A percentile compares a stretch with the other conserved stretches of the same genome.
Conservation (phyloP, 805 yeast genomes). For the Yarrowia yakushimensis region DNA sequence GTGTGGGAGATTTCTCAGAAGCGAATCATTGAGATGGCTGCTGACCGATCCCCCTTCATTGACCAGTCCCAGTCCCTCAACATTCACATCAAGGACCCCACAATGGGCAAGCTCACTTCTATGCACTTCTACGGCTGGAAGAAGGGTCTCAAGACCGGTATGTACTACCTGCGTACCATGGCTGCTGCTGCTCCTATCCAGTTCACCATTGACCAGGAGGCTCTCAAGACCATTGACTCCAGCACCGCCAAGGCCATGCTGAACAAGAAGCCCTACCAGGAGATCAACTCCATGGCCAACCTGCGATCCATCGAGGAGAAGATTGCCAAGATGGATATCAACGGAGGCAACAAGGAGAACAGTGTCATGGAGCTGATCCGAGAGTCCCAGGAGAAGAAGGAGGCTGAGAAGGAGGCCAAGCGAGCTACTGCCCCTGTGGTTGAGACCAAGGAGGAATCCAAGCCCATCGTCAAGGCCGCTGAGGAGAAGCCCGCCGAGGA, state of each 20-base stretch:
- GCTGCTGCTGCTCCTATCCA: constrained; percentile 97
- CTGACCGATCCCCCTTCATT: constrained; percentile 67
- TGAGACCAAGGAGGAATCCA: constrained; percentile 9
- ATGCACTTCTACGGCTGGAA: constrained; percentile 99
- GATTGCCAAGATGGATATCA: constrained; percentile 5
- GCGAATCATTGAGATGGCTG: constrained; percentile 80
- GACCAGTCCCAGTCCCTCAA: constrained; percentile 92
- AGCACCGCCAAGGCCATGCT: constrained; percentile 26
- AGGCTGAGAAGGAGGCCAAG: constrained; percentile 9
- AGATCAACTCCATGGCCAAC: constrained; percentile 19
- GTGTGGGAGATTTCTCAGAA: constrained; percentile 96
- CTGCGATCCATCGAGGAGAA: constrained; percentile 7
- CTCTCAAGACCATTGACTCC: constrained; percentile 35
- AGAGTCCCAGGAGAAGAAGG: constrained; percentile 9
- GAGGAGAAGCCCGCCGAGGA: constrained; percentile 38
- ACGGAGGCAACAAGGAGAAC: constrained; percentile 12
- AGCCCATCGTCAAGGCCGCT: background rate
- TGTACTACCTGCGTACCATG: constrained; percentile 95
- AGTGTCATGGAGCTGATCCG: constrained; percentile 2
- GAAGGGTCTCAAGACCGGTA: constrained; percentile 96
- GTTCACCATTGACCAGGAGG: constrained; percentile 65
- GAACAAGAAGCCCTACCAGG: constrained; percentile 25
- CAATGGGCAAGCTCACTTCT: constrained; percentile 93
- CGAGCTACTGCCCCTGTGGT: background rate
- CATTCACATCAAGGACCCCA: constrained; percentile 81